A percentile compares a stretch with the other conserved stretches of the same genome.
phyloP scores from a whole-genome alignment of 345 rosid genomes.

The Eucalyptus cladocalyx region DNA sequence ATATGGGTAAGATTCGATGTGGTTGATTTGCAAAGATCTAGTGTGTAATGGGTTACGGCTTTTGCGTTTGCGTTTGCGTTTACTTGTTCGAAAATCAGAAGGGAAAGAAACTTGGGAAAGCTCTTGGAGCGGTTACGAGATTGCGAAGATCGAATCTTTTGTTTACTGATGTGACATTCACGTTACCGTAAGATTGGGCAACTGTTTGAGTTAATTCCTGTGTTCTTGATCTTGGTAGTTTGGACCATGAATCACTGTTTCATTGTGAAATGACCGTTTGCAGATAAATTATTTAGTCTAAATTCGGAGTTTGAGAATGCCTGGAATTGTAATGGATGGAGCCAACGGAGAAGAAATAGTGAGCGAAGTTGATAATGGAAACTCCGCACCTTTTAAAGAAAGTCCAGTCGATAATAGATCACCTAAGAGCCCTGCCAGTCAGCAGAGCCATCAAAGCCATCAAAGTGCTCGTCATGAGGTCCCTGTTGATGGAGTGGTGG shows the following conservation, averaged over 20 bases:
- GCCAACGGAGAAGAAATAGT: slow-evolving; percentile 16
- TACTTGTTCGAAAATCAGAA: background rate
- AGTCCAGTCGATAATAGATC: slow-evolving; percentile 18
- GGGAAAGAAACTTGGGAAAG: background rate
- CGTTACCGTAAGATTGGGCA: background rate
- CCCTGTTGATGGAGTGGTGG: slow-evolving; percentile 15
- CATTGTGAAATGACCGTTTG: background rate
- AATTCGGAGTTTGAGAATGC: background rate
- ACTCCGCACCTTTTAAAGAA: slow-evolving; percentile 18
- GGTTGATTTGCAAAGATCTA: background rate
- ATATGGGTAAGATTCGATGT: background rate
- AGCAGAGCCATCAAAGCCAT: slow-evolving; percentile 21
- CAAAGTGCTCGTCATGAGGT: background rate
- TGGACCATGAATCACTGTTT: background rate
- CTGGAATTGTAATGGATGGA: slow-evolving; percentile 46
- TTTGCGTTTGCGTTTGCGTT: background rate
- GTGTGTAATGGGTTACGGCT: background rate
- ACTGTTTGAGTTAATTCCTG: background rate
- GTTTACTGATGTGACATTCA: background rate
- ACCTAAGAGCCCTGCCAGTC: slow-evolving; percentile 6
- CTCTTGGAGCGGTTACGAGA: background rate
- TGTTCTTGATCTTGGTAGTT: background rate
- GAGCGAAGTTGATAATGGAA: slow-evolving; percentile 15
- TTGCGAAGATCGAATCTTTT: background rate
- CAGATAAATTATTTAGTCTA: background rate